Percentiles rank a stretch among this genome's conserved stretches.
Conservation (phyloP, 2,329 filamentous ascomycete genomes). For the Aspergillus ochraceoroseus region DNA sequence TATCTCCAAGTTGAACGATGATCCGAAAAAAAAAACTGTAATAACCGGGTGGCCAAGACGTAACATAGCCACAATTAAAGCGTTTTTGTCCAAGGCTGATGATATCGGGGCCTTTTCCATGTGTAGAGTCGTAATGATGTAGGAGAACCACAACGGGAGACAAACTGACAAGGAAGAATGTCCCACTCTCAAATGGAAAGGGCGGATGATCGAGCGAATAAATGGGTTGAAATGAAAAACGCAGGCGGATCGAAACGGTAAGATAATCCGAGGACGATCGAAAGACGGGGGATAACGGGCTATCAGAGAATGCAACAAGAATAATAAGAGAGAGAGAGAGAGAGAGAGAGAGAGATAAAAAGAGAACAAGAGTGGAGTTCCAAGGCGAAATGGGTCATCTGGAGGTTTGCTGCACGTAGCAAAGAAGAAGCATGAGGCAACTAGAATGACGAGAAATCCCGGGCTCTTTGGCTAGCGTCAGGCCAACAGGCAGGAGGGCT, state of each 20-base stretch:
- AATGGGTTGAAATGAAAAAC: slow-evolving; percentile 21
- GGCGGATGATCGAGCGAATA: slow-evolving; percentile 19
- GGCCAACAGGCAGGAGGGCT: slow-evolving; percentile 28
- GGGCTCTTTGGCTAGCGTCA: slow-evolving; percentile 29
- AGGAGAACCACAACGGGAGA: slow-evolving; percentile 1
- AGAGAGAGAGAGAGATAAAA: too few species aligned
- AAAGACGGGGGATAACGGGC: slow-evolving; percentile 32
- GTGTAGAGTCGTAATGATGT: slow-evolving; percentile 15
- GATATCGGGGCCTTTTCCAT: slow-evolving; percentile 23
- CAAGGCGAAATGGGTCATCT: slow-evolving; percentile 34
- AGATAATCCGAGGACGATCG: slow-evolving; percentile 33
- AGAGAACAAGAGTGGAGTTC: slow-evolving; percentile 24
- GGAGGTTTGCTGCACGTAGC: slow-evolving; percentile 31
- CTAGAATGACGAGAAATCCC: slow-evolving; percentile 28
- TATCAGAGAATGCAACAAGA: slow-evolving; percentile 34
- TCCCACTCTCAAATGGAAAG: slow-evolving; percentile 6
- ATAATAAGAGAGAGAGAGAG: too few species aligned
- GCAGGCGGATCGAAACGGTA: slow-evolving; percentile 31
- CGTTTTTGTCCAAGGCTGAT: slow-evolving; percentile 32
- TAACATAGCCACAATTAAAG: slow-evolving; percentile 35
- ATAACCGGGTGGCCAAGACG: slow-evolving; percentile 26
- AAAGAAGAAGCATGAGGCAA: slow-evolving; percentile 23
- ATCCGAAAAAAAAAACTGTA: slow-evolving; percentile 18
- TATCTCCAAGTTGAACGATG: slow-evolving; percentile 13
- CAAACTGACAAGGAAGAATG: slow-evolving; percentile 10